Evolutionary conservation across 306 rosid species (phyloP), one percentile per base, ranked within the genome.

Genomic region (Trichosanthes truncata): DNA sequence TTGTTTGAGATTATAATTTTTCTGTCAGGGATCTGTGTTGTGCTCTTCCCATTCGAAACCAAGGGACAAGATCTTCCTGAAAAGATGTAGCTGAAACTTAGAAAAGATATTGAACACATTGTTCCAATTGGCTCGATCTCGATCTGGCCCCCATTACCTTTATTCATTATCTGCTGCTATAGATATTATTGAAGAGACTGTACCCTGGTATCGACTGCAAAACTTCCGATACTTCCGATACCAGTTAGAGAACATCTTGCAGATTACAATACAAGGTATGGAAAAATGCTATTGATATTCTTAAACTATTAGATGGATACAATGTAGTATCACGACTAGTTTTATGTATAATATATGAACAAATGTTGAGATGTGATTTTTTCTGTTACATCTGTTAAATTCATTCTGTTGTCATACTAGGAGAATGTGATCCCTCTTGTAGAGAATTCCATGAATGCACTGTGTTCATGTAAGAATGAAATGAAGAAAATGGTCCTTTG

Each of bases 41-140:
- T 90, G 68, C 74, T 93, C 80, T 91, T 95, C 81, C 97, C 99
- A 5, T 25, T 93, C 78, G 99, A 95, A 84, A 95, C 99, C 85
- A 91, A 84, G 90, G 97, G 96, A 60, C 91, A 86, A 20, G 89
- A 93, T 68, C 85, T 95, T 75, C 87, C 67, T 31, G 93, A 95
- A 77, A 86, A 63, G 55, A 51, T 84, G 90, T 33, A 81, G 81
- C 77, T 60, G 75, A 18, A 29, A 46, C 62, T 74, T 31, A 25
- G 25, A 7, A 72, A 25, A 7, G 41, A 72, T 3, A 72, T 8
- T 48, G 57, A 21, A 43, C 51, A 43, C 76, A 21, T 69, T 6
- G 13, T 69, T 41, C 33, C 51, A 21, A 43, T 69, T 5, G 36
- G 35, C 51, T 61, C 7, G 68, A 61, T 20, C 51, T 29, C 7